Evolutionary conservation across 257 asterid species (phyloP), one percentile per base, ranked within the genome.

Genomic region (Capsicum baccatum): DNA sequence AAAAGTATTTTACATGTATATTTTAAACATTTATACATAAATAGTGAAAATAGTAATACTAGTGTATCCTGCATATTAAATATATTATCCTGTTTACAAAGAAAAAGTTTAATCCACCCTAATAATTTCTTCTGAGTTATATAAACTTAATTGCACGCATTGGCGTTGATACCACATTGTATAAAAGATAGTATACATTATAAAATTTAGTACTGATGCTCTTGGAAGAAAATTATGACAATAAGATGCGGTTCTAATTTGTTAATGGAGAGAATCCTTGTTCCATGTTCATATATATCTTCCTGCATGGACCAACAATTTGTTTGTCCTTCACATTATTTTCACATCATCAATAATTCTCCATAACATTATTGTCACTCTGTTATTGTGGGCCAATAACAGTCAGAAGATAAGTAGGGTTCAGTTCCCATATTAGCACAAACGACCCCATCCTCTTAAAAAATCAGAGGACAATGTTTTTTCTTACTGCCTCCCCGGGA

Each of bases 361-460:
- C 52, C n/a, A 21, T 12, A 74, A 74, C 81, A 74, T 74, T 74
- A 74, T 74, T 48, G 60, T n/a, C 16, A 10, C 9, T 76, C 63
- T 76, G 52, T 52, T 76, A 76, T 76, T 76, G 81, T 54, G 48
- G 81, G 64, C 50, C 81, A 21, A 78, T 54, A 52, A 78, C 14
- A 26, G 33, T 54, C 63, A 78, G 50, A 78, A 78, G 81, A 76
- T 76, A 76, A 54, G 64, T 76, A 54, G 64, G 81, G 81, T 15
- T 54, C 64, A 52, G 2, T 52, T 4, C 26, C 48, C 50, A 2
- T 26, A 26, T 1, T 26, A 26, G 48, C 81, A 63, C 54, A 3
- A 3, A 1, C 60, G 63, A 26, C 8, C 81, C 63, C 26, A 6
- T 15, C 48, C 4, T 16, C 3, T 39, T 39, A 0, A 26, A 0